A percentile compares a stretch with the other conserved stretches of the same genome.
phyloP scores from a whole-genome alignment of 1,139 yeast genomes.

The Lodderomyces parapsilosis region DNA sequence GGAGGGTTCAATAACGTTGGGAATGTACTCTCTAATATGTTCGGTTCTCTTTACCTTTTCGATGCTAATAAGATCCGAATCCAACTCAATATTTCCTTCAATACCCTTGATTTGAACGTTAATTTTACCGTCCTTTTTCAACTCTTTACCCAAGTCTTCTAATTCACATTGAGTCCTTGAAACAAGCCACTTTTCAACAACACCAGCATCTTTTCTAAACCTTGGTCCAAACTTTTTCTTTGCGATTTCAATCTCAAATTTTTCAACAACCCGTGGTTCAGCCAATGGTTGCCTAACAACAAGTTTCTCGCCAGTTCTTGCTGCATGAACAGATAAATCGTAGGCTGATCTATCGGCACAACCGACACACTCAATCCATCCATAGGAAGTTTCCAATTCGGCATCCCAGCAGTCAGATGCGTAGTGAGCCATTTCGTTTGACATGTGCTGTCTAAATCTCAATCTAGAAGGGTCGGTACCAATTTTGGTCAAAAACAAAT shows the following conservation, averaged over 20 bases:
- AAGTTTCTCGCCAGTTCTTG: slow-evolving; percentile 90
- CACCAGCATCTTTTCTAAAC: slow-evolving; percentile 95
- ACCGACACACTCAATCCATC: slow-evolving; percentile 99
- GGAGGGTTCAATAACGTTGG: slow-evolving; percentile 98
- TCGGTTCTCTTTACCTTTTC: slow-evolving; percentile 79
- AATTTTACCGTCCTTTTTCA: slow-evolving; percentile 63
- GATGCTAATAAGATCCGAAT: slow-evolving; percentile 66
- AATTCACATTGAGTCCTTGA: slow-evolving; percentile 83
- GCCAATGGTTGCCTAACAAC: slow-evolving; percentile 89
- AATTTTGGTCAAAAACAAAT: slow-evolving; percentile 76
- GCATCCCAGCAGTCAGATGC: slow-evolving; percentile 99
- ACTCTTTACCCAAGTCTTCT: slow-evolving; percentile 71
- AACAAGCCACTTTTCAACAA: slow-evolving; percentile 77
- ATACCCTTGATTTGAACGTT: slow-evolving; percentile 60
- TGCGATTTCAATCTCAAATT: slow-evolving; percentile 79
- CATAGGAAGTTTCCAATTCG: slow-evolving; percentile 90
- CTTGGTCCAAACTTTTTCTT: slow-evolving; percentile 97
- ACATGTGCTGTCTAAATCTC: slow-evolving; percentile 98
- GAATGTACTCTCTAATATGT: slow-evolving; percentile 93
- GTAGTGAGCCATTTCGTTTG: slow-evolving; percentile 99
- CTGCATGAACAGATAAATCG: slow-evolving; percentile 93
- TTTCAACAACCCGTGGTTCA: slow-evolving; percentile 79
- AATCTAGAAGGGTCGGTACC: slow-evolving; percentile 84
- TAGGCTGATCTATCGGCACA: slow-evolving; percentile 99
- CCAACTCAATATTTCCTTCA: slow-evolving; percentile 66